A percentile compares a stretch with the other conserved stretches of the same genome.
Conservation (phyloP, 768 basidiomycete genomes). For the Gelatoporia subvermispora region DNA sequence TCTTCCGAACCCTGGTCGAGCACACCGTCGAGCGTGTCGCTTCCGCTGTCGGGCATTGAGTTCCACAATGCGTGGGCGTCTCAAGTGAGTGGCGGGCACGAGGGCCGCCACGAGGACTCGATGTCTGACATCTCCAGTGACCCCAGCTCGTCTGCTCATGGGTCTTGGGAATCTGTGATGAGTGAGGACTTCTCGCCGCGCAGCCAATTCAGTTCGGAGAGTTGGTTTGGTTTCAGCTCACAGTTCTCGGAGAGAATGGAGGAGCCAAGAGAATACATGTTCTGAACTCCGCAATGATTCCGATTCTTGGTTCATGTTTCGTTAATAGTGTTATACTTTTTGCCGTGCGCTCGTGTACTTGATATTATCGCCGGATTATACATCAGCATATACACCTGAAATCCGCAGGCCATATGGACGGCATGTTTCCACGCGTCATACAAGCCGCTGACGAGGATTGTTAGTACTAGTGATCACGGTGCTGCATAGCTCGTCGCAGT, state of each 20-base stretch:
- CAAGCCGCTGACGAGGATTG: too few relatives aligned
- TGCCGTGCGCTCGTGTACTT: too few relatives aligned
- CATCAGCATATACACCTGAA: too few relatives aligned
- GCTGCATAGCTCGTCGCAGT: too few relatives aligned
- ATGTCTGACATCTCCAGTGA: conserved; percentile 2
- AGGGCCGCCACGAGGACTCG: conserved; percentile 1
- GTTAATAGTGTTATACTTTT: neutral
- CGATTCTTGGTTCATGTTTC: neutral
- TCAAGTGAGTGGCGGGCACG: conserved; percentile 7
- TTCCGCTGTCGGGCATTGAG: conserved; percentile 13
- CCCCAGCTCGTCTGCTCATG: conserved; percentile 3
- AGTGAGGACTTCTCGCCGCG: conserved; percentile 1
- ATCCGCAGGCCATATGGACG: too few relatives aligned
- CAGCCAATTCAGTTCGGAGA: conserved; percentile 7
- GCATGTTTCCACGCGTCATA: too few relatives aligned
- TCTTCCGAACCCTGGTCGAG: conserved; percentile 9
- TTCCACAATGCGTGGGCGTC: conserved; percentile 22
- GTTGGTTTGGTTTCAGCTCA: conserved; percentile 38
- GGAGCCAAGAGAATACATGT: conserved; percentile 19
- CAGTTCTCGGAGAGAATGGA: conserved; percentile 27
- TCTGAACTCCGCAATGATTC: conserved; percentile 6
- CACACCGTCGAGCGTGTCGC: neutral
- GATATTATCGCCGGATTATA: too few relatives aligned
- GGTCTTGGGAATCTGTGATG: conserved; percentile 21
- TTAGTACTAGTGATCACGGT: too few relatives aligned